Percentiles rank a stretch among this genome's conserved stretches.
These are phyloP conservation scores for Ustulina deusta DNA, from an alignment of 2,329 filamentous ascomycete species.

Conservation along the genomic window DNA sequence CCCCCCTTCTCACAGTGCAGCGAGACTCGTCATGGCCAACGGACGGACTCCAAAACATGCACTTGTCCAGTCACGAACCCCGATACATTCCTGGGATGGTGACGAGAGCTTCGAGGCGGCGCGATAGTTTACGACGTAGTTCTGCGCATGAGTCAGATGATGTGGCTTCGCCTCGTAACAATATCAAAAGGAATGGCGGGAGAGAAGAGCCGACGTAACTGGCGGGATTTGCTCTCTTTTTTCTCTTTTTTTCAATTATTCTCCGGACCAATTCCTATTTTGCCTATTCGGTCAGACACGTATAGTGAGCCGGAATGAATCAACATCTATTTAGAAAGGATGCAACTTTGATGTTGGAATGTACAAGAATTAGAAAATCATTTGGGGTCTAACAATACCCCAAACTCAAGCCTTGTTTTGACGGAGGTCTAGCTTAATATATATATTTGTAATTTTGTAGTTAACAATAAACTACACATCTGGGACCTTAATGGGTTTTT, in stretches of 20 bases:
- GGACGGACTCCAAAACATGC: slow-evolving; percentile 57
- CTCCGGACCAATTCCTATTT: no score
- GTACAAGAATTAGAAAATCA: not conserved
- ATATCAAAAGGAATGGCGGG: slow-evolving; percentile 38
- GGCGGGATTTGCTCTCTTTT: not conserved
- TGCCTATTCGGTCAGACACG: not conserved
- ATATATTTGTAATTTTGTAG: not conserved
- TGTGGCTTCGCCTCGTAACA: slow-evolving; percentile 38
- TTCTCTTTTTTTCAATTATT: not conserved
- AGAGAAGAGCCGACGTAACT: slow-evolving; percentile 40
- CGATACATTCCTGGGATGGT: slow-evolving; percentile 79
- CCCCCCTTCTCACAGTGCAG: slow-evolving; percentile 41
- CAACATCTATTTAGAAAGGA: not conserved
- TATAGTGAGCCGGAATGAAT: slow-evolving; percentile 11
- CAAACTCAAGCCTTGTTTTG: not conserved
- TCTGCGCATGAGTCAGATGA: slow-evolving; percentile 57
- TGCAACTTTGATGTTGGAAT: not conserved
- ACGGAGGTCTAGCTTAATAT: not conserved
- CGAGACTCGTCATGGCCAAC: slow-evolving; percentile 55
- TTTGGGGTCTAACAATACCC: not conserved
- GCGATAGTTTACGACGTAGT: slow-evolving; percentile 56
- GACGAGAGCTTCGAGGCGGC: slow-evolving; percentile 61
- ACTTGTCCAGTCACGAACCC: slow-evolving; percentile 71
- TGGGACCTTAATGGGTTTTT: no score
- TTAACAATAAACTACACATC: not conserved